Percentiles rank a stretch among this genome's conserved stretches.
Evolutionary conservation across 176 grass and related monocot species (phyloP).

Genomic region (Leersia perrieri): DNA sequence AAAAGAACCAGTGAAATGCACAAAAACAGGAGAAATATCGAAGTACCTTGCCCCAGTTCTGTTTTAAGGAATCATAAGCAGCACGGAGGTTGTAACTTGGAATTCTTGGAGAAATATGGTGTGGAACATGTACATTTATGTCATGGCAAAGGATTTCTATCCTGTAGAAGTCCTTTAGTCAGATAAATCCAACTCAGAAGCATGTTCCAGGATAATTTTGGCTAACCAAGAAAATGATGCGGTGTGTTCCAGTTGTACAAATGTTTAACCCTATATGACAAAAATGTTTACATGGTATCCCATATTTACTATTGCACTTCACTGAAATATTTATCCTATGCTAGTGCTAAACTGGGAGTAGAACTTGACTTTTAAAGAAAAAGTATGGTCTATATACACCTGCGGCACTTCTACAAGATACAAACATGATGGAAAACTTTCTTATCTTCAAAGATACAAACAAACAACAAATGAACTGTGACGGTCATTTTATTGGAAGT

Average conservation of each 20-base stretch:
- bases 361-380: neutral
- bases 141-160: constrained; percentile 98
- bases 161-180: constrained; percentile 47
- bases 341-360: neutral
- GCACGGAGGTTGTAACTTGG: constrained; percentile 88
- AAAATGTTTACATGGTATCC: constrained; percentile 6
- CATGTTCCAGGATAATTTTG: constrained; percentile 25
- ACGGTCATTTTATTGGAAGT: constrained; percentile 14
- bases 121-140: constrained; percentile 96
- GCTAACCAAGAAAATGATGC: neutral
- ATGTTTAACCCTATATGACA: neutral
- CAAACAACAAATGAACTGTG: neutral
- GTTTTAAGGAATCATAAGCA: constrained; percentile 69
- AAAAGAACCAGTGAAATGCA: constrained; percentile 23
- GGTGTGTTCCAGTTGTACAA: neutral
- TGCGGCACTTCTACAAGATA: neutral
- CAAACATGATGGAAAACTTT: neutral
- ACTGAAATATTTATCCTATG: constrained; percentile 13
- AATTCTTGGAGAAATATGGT: constrained; percentile 95
- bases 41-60: constrained; percentile 90
- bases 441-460: constrained; percentile 3
- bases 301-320: neutral
- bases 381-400: constrained; percentile 14
- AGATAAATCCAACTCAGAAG: constrained; percentile 14
- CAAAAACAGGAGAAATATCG: neutral